Base-by-base conservation (phyloP, 2,329 filamentous ascomycete genomes). In the Daldinia eschscholtzii region DNA sequence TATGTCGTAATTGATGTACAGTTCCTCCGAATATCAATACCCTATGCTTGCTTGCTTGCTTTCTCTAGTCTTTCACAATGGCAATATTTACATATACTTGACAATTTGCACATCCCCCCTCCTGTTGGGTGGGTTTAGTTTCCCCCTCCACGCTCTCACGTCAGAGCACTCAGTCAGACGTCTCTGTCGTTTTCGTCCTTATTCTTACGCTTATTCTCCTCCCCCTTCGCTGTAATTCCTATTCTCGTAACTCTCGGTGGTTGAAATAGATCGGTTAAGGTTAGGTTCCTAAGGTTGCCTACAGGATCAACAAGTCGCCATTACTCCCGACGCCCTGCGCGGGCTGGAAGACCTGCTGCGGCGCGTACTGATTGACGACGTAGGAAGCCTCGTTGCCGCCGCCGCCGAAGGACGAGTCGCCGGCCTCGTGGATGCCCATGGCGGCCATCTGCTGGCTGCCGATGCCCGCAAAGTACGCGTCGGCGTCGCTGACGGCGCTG, bases 391-490 rank as follows among this genome's bases (percentile, higher is more conserved):
- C 83, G 53, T 82, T 82, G 53, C 83, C 85, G 35, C 84, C 86
- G 56, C 88, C 89, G 20, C 89, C 89, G 77, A 91, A 91, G 13
- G 88, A 88, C 72, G 91, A 88, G 73, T 91, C 90, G 52, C 89
- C 84, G 63, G 85, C 84, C 53, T 91, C 88, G 73, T 88, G 87
- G 65, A 94, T 84, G 64, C 87, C 85, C 87, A 94, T 88, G 15
- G 88, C 86, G 4, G 88, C 89, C 90, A 94, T 92, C 78, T 92
- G 90, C 78, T 91, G 88, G 66, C 83, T 88, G 1, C 91, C 90
- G n/a, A 94, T 85, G 50, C 89, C 91, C 15, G 92, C 90, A 80
- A 98, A 98, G 81, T 97, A 98, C 15, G 91, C 89, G 76, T 98
- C 95, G 9, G 94, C 95, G 61, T 96, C 94, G 75, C 87, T 92